These are phyloP conservation scores for Xylaria multiplex DNA, from an alignment of 2,329 filamentous ascomycete species.

Conservation along the genomic window DNA sequence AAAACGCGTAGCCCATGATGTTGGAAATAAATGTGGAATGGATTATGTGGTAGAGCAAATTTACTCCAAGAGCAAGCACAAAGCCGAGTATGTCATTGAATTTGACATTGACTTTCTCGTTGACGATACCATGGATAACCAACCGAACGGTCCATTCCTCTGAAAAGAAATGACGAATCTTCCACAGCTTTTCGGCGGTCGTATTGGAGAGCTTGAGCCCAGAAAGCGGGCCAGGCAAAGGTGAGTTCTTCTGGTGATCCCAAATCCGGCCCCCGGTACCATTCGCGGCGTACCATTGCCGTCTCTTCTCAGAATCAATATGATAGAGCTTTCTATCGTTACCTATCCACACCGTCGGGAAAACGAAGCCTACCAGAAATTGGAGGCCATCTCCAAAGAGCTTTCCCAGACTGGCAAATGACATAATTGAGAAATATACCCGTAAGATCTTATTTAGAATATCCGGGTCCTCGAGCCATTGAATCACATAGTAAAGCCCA, in stretches of 20 bases:
- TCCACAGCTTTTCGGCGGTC: constrained; percentile 56
- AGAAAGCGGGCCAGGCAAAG: constrained; percentile 54
- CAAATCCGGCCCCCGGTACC: constrained; percentile 43
- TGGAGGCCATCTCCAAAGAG: constrained; percentile 78
- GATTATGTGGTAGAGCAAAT: constrained; percentile 75
- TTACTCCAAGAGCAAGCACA: constrained; percentile 63
- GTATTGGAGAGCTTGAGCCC: constrained; percentile 43
- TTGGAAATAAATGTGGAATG: constrained; percentile 74
- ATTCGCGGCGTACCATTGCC: constrained; percentile 51
- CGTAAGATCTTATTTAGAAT: constrained; percentile 85
- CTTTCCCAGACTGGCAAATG: constrained; percentile 78
- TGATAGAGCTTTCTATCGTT: constrained; percentile 56
- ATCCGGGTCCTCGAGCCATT: constrained; percentile 83
- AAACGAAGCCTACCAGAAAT: constrained; percentile 72
- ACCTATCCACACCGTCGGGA: constrained; percentile 75
- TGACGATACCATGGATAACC: constrained; percentile 61
- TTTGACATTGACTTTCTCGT: constrained; percentile 61
- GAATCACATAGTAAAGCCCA: constrained; percentile 86
- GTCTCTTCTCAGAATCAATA: constrained; percentile 55
- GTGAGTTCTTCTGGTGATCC: constrained; percentile 50
- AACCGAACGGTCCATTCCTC: constrained; percentile 63
- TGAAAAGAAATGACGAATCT: constrained; percentile 60
- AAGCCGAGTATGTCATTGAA: constrained; percentile 68
- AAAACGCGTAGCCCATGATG: constrained; percentile 85
- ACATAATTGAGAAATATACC: constrained; percentile 83